Evolutionary conservation across 352 stramenopile species (phyloP).

Genomic region (Globisporangium apiculatum): DNA sequence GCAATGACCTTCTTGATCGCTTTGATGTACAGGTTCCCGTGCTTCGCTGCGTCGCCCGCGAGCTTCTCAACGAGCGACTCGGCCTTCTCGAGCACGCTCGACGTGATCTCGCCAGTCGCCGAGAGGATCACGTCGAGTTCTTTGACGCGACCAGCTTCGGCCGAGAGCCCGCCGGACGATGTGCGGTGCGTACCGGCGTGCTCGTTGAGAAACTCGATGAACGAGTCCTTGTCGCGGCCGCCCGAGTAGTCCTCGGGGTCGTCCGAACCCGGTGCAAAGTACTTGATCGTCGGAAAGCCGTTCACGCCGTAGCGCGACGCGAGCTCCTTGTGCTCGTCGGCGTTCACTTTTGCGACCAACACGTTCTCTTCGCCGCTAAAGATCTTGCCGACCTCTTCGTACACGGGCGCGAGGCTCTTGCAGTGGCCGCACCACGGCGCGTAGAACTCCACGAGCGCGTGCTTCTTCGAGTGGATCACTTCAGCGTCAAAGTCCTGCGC

Average conservation of each 20-base stretch:
- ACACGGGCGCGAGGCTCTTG: slow-evolving; percentile 61
- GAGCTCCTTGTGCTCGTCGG: slow-evolving; percentile 50
- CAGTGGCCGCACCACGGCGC: slow-evolving; percentile 2
- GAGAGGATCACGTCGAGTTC: slow-evolving; percentile 82
- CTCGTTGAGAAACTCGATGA: slow-evolving; percentile 89
- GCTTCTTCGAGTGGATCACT: slow-evolving; percentile 78
- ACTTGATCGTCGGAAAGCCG: slow-evolving; percentile 91
- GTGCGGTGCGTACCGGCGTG: slow-evolving; percentile 83
- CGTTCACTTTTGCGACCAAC: slow-evolving; percentile 82
- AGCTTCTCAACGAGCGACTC: slow-evolving; percentile 67
- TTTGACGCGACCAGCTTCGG: slow-evolving; percentile 72
- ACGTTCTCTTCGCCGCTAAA: slow-evolving; percentile 72
- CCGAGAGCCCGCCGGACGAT: slow-evolving; percentile 61
- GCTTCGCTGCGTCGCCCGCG: slow-evolving; percentile 56
- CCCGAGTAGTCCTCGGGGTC: slow-evolving; percentile 84
- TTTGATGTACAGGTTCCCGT: slow-evolving; percentile 85
- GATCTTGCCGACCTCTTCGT: slow-evolving; percentile 78
- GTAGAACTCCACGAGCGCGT: slow-evolving; percentile 68
- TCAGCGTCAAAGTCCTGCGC: slow-evolving; percentile 69
- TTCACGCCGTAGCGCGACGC: slow-evolving; percentile 80
- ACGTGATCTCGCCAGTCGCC: slow-evolving; percentile 61
- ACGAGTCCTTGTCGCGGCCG: slow-evolving; percentile 77
- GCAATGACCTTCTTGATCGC: slow-evolving; percentile 88
- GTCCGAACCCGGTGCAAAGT: slow-evolving; percentile 75
- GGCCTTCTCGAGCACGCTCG: slow-evolving; percentile 57